Conservation (phyloP, 768 basidiomycete species). For the Auricularia heimuer region DNA sequence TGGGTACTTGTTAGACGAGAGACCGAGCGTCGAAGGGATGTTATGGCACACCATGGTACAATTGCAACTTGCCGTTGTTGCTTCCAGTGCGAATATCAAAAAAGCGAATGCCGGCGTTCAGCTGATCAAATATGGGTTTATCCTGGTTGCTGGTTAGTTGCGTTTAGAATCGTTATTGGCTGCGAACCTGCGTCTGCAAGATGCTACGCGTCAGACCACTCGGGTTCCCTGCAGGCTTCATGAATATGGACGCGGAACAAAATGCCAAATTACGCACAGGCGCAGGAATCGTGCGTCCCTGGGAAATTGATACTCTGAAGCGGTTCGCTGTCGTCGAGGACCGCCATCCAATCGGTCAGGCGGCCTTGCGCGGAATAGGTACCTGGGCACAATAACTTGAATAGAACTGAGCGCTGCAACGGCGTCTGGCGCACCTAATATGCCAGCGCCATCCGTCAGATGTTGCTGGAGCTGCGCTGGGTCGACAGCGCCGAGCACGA, state of each 20-base stretch:
- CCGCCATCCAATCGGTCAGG: slow-evolving; percentile 1
- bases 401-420: background rate
- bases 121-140: slow-evolving; percentile 11
- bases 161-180: background rate
- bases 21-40: background rate
- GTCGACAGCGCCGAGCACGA: background rate
- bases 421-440: background rate
- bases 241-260: background rate
- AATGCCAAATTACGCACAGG: background rate
- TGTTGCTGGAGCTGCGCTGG: background rate
- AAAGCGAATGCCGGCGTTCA: slow-evolving; percentile 15
- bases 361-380: background rate
- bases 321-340: background rate
- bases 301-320: background rate
- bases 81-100: slow-evolving; percentile 15
- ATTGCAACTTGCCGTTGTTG: slow-evolving; percentile 8
- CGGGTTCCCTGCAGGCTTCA: background rate
- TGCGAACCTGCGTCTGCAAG: background rate
- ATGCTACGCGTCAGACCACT: background rate
- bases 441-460: background rate
- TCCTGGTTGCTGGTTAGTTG: slow-evolving; percentile 4
- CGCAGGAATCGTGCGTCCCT: background rate
- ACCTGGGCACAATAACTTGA: background rate
- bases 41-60: slow-evolving; percentile 11
- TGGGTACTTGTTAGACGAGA: background rate